Percentiles rank a stretch among this genome's conserved stretches.
These are phyloP conservation scores for Athelia sp. DNA, from an alignment of 1,284 basidiomycete genomes.

Conservation along the genomic window DNA sequence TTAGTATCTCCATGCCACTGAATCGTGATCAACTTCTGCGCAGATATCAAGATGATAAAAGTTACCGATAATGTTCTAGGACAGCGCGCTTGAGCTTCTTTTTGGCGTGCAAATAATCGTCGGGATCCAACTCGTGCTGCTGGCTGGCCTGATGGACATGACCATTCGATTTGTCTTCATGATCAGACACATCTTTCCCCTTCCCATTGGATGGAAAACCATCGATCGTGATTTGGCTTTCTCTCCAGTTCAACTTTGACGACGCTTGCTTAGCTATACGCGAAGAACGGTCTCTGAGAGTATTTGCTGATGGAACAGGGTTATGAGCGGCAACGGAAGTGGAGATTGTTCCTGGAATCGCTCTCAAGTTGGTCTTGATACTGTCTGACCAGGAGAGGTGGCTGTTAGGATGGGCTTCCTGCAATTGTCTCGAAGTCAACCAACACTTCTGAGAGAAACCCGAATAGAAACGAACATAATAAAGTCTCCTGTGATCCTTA, in stretches of 20 bases:
- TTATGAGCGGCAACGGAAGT: neutral
- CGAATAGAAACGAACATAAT: constrained; percentile 46
- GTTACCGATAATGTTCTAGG: constrained; percentile 79
- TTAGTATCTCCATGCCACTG: constrained; percentile 73
- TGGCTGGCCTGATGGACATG: neutral
- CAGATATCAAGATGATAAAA: constrained; percentile 6
- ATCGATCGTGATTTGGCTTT: no score
- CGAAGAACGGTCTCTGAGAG: no score
- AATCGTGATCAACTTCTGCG: constrained; percentile 5
- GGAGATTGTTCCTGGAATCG: neutral
- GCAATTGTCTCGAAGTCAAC: neutral
- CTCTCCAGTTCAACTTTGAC: neutral
- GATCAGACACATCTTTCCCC: neutral
- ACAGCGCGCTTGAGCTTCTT: constrained; percentile 80
- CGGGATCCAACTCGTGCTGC: constrained; percentile 45
- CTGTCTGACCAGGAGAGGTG: constrained; percentile 12
- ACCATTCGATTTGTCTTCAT: neutral
- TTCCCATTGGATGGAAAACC: neutral
- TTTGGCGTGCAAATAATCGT: constrained; percentile 79
- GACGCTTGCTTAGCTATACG: no score
- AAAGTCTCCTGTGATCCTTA: constrained; percentile 61
- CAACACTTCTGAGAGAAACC: no score
- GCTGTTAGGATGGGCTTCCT: constrained; percentile 16
- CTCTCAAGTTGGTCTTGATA: constrained; percentile 5
- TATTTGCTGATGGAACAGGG: neutral